Base-by-base conservation (phyloP, 108 stramenopile genomes). In the Fistulifera solaris region DNA sequence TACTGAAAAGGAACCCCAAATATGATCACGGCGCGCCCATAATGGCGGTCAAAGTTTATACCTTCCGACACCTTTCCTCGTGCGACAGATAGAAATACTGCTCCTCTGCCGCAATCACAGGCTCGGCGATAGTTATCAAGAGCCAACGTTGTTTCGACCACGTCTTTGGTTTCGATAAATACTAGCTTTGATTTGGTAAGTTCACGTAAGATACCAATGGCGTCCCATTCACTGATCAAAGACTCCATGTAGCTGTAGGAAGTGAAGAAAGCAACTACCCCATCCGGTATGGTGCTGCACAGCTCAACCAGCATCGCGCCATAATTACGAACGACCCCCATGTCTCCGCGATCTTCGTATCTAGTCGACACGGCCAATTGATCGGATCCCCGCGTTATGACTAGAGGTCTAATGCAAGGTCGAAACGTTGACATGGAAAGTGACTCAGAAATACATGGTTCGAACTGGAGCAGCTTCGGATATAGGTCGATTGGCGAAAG, bases 1-100 rank as follows among this genome's bases (percentile, higher is more conserved):
- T 99, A 99, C 73, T 99, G 97, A 71, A 96, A 99, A 12, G 99
- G 99, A 18, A 99, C 94, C 11, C 99, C 99, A 63, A 99, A 93
- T 83, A 98, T 87, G 27, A 99, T 77, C 47, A 99, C 99, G 26
- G 88, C 89, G 18, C 99, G 75, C 15, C 99, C 99, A 63, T 98
- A 98, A 48, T 99, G 99, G 21, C 97, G 77, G 65, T 99, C 99
- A 69, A 99, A 99, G 70, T 99, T 98, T 67, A 99, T 99, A 23
- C 99, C 99, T 59, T 99, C 99, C 7, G 98, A 97, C 12, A 87
- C 87, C 82, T 98, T 96, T 62, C 99, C 99, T 49, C 99, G 68
- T 13, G 99, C 99, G 43, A 99, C 94, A 2, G 97, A 98, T 31
- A 99, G 64, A 69, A 99, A 99, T 6, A 99, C 91, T 6, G 96